Base-by-base conservation (phyloP, 192 early-diverging fungal species). In the Linnemannia hyalina region DNA sequence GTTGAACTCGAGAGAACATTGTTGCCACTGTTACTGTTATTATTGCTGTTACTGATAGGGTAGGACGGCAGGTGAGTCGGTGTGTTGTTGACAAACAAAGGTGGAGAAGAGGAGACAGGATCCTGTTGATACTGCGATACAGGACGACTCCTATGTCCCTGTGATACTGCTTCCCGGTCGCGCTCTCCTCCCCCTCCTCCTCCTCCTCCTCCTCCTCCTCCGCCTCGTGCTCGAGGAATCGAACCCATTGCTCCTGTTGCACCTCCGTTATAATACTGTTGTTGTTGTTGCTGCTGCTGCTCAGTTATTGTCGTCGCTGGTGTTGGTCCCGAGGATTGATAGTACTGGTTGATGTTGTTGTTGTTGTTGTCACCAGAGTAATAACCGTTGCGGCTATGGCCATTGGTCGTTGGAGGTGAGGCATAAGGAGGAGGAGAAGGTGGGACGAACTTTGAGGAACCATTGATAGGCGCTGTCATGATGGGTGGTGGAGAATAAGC, bases 381-480 rank as follows among this genome's bases (percentile, higher is more conserved):
- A 47, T 77, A 60, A 73, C 47, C 42, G 68, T 75, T 78, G 82
- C 26, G 74, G 35, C 68, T 73, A 29, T 52, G 69, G 49, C 46
- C 29, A 20, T 46, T 40, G 32, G 46, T 76, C 11, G 41, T 55
- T 6, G 57, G 49, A n/a, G 75, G 44, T 35, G 78, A 69, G 23
- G 47, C 70, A 54, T 77, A 76, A 9, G 77, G 77, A 22, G 82
- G 77, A 63, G 77, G 77, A n/a, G 82, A 85, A 11, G 73, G 38
- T 7, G 82, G 40, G 29, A 54, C 57, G 22, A 85, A 85, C 78
- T 80, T 85, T 72, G 78, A 49, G 23, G 78, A 76, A 18, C 78
- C 78, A 68, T 85, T 80, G 76, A 85, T 73, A 60, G 83, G 78
- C 0, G 83, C 78, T n/a, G 83, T 85, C 74, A 80, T 75, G 68